Percentiles rank a stretch among this genome's conserved stretches.
These are phyloP conservation scores for Lactarius hatsudake DNA, from an alignment of 768 basidiomycete genomes.

Conservation along the genomic window DNA sequence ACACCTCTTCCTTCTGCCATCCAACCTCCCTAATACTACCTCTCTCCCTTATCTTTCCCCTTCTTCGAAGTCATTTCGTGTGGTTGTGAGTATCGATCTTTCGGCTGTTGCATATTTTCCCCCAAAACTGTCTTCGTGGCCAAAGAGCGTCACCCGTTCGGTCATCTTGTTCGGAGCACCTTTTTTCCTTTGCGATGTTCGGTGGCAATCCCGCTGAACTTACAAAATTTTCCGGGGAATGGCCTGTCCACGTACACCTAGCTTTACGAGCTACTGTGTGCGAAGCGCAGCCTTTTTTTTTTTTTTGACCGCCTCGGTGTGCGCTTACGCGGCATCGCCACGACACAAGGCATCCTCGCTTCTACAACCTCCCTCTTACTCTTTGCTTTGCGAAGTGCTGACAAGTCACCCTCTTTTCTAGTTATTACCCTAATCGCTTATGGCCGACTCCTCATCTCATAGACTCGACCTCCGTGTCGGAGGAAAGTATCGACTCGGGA, in stretches of 20 bases:
- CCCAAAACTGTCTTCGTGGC: slow-evolving; percentile 2
- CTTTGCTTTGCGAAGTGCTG: slow-evolving; percentile 7
- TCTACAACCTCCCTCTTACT: background rate
- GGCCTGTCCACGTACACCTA: background rate
- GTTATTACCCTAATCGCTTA: slow-evolving; percentile 34
- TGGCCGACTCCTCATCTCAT: slow-evolving; percentile 71
- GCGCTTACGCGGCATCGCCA: slow-evolving; percentile 17
- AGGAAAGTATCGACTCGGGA: slow-evolving; percentile 95
- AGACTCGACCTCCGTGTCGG: slow-evolving; percentile 87
- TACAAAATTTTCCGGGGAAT: background rate
- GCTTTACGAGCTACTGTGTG: background rate
- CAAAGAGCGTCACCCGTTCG: background rate
- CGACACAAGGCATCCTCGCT: slow-evolving; percentile 12
- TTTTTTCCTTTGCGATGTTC: background rate
- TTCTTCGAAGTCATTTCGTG: slow-evolving; percentile 7
- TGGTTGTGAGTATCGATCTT: slow-evolving; percentile 17
- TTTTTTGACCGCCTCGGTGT: background rate
- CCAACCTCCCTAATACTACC: slow-evolving; percentile 17
- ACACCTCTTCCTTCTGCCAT: slow-evolving; percentile 28
- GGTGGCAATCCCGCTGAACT: background rate
- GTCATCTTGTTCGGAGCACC: slow-evolving; percentile 15
- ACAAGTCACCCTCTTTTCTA: slow-evolving; percentile 2
- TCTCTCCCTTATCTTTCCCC: slow-evolving; percentile 18
- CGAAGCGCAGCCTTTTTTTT: background rate
- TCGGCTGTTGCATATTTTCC: background rate